Base-by-base conservation (phyloP, 2,329 filamentous ascomycete genomes). In the Penicillium olsonii region DNA sequence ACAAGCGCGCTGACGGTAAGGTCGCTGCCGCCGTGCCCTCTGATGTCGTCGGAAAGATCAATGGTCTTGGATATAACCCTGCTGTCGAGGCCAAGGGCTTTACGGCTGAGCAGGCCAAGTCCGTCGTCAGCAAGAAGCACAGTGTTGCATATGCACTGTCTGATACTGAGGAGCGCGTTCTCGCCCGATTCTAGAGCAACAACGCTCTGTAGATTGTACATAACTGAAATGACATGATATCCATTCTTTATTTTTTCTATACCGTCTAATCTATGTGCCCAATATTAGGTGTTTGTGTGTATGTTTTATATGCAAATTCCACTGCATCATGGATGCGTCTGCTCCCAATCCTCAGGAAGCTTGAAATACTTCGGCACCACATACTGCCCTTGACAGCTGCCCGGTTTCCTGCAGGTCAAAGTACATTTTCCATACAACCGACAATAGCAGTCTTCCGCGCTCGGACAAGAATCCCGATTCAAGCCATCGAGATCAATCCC, bases 51-150 rank as follows among this genome's bases (percentile, higher is more conserved):
- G 88, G 79, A 2, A 83, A 79, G 76, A 69, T 73, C 52, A 91
- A 81, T 46, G 81, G 82, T 41, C 73, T 96, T 17, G 92, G 90
- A 0, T 97, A 97, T 65, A 97, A 97, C 69, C 92, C 92, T 17
- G 92, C 92, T 3, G 86, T 91, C 5, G 85, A 88, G 72, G 92
- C 92, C 12, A 91, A 87, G 77, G 92, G 91, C 1, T 95, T 96
- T 71, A 95, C 91, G 0, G 81, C 81, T 53, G 84, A 79, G 57
- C 90, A 96, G 75, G 81, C 79, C 12, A 87, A 85, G 53, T 75
- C 74, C 34, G 81, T 84, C 18, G 83, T 90, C 60, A 86, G 87
- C 66, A 90, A 87, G 77, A 87, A 81, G 72, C 81, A 78, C 61
- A 70, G 70, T 39, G 87, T 81, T 65, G 84, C 84, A 17, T 96